Conservation (phyloP, 306 rosid species). For the Castanea mollissima region DNA sequence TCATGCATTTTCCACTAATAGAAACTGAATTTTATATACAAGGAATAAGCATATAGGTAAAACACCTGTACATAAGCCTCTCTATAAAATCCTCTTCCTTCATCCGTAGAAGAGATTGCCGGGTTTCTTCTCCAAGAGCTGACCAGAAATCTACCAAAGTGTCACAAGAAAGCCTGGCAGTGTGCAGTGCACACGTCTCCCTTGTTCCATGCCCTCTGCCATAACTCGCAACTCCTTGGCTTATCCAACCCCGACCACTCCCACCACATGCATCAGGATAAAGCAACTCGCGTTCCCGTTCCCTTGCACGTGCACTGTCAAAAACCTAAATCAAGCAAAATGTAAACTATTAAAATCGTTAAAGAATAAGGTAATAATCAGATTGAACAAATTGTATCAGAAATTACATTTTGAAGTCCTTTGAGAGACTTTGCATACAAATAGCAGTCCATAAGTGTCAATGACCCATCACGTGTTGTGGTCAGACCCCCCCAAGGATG, state of each 20-base stretch:
- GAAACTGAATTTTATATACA: conserved; percentile 26
- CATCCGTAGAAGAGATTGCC: conserved; percentile 91
- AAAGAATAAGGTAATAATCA: not conserved
- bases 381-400: conserved; percentile 6
- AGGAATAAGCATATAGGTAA: conserved; percentile 33
- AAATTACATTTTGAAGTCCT: conserved; percentile 83
- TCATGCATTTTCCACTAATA: conserved; percentile 20
- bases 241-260: conserved; percentile 99
- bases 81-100: conserved; percentile 99
- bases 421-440: conserved; percentile 68
- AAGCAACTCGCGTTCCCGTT: conserved; percentile 93
- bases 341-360: conserved; percentile 26
- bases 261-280: conserved; percentile 99
- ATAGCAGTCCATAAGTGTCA: conserved; percentile 90
- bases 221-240: conserved; percentile 84
- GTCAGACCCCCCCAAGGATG: conserved; percentile 99
- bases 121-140: conserved; percentile 97
- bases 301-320: conserved; percentile 95
- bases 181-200: conserved; percentile 97
- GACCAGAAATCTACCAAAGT: conserved; percentile 99
- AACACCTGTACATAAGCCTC: conserved; percentile 98
- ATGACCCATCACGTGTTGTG: conserved; percentile 79
- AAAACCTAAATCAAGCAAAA: conserved; percentile 65
- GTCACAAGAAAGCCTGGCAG: conserved; percentile 96
- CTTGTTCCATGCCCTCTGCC: conserved; percentile 98